Evolutionary conservation across 441 rosid genomes (phyloP), one percentile per base, ranked within the genome.

Genomic region (Arabidopsis lyrata): DNA sequence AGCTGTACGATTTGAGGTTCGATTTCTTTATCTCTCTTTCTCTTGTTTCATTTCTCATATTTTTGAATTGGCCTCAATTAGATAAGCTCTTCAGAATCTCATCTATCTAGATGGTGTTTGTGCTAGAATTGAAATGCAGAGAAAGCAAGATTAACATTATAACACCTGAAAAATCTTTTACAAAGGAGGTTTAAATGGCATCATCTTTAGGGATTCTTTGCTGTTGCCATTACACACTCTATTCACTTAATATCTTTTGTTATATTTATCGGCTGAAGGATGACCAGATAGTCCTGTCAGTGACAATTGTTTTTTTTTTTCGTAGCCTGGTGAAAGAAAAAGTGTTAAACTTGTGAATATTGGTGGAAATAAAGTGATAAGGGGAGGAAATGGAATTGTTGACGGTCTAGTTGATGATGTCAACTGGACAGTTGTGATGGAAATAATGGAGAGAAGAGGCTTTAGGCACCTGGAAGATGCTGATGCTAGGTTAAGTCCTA

Each of bases 1-100:
- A 50, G 97, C 99, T 75, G 80, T 83, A 32, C 81, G 97, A 68
- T 95, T 95, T 81, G 99, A 95, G 99, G 99, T 95, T 77, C 54
- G 73, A 53, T 53, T 74, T 76, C 50, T 67, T 24, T 72, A 57
- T 74, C 73, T 42, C 59, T 42, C 22, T 32, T 11, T 70, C 36
- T 68, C 52, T 16, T 42, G 35, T 45, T 58, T 13, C 63, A 29
- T 72, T 66, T 47, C 45, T 58, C 49, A 35, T 67, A 15, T 50
- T 62, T 15, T 66, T 35, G 39, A 74, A 67, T 36, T 24, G 42
- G 63, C 56, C 49, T 44, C 57, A 32, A 22, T 24, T 66, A 44
- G 62, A 56, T 22, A 29, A 20, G 31, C 35, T 57, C 54, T 15
- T 74, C 5, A 41, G 49, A 35, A 70, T 54, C 70, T 77, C 15